Evolutionary conservation across 2,329 filamentous ascomycete genomes (phyloP), one percentile per base, ranked within the genome.

Genomic region (Cercospora sp.): DNA sequence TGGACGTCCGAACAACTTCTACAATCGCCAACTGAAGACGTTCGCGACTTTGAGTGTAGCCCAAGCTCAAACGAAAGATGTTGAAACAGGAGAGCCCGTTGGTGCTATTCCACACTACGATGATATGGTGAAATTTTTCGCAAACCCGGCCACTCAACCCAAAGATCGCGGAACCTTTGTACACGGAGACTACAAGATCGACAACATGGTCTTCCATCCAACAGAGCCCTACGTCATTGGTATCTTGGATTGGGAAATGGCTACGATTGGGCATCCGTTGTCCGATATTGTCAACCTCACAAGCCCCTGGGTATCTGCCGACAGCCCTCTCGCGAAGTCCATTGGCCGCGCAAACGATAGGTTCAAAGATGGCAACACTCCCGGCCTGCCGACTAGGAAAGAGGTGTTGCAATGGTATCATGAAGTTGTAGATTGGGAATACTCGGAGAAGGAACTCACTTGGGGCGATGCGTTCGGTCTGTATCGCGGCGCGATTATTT

Each of bases 241-340:
- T 3, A 93, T 98, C 64, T 82, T 98, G 5, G 95, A 99, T 82
- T 98, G 94, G 94, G 95, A 98, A 83, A 97, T 99, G 93, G 93
- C 93, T 40, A 98, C 95, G 0, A 90, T 97, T 64, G 95, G 95
- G n/a, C 94, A 99, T 79, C 95, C 95, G 1, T 86, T 98, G 23
- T 94, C 91, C 5, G 95, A 99, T 78, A 83, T 98, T 48, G 89
- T 90, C 79, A 98, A 98, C 80, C 84, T 98, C 18, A 79, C 89
- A 18, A 74, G 75, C 1, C 83, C 83, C 3, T 84, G 78, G 71
- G 75, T 82, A 2, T 82, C 79, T 7, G 81, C 82, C 1, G 73
- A 73, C 0, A 79, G 76, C 23, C 74, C 77, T 31, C 77, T 79
- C 64, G 79, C 79, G 45, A 72, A 79, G 53, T 71, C 74, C 59